Base-by-base conservation (phyloP, 1,284 basidiomycete genomes). In the Cryptococcus sp. region DNA sequence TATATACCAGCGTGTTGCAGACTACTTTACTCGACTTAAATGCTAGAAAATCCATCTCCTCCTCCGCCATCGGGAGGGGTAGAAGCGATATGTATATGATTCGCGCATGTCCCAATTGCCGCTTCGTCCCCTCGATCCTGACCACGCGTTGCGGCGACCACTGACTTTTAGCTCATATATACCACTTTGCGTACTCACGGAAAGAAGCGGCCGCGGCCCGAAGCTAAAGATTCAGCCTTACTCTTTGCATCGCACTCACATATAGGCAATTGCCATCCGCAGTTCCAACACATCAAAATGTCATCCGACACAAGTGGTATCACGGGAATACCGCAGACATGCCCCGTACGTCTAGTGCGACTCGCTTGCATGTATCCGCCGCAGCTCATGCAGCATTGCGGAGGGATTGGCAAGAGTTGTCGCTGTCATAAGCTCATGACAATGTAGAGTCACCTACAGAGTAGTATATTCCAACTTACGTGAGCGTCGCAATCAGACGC, bases 1-100 rank as follows among this genome's bases (percentile, higher is more conserved):
- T 61, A 80, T 88, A 34, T 88, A 88, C 73, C 73, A 77, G 44
- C 81, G 80, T 29, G 75, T 86, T 0, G 78, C 81, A 15, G 78
- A 75, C 15, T 88, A 83, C 76, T 85, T 85, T 52, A 50, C 61
- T 4, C 60, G 58, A 22, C 52, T 52, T 20, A 61, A 60, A 37
- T 57, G 57, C 46, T 60, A 43, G 10, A 48, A 19, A 34, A 47
- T 19, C 34, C 46, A 49, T 19, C 52, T 41, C 19, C 49, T 38
- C 50, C 55, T 38, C 37, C 44, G 54, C 15, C 55, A 34, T 15
- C 45, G 48, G 10, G 56, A 20, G 25, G 59, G 52, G 44, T 59
- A 53, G 39, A 61, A 66, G 3, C 57, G 52, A 49, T 53, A 63
- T 5, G 68, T 70, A 45, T 65, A 60, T 15, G 49, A 25, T 34